Conservation (phyloP, 208 protist genomes). For the Leishmania guyanensis region DNA sequence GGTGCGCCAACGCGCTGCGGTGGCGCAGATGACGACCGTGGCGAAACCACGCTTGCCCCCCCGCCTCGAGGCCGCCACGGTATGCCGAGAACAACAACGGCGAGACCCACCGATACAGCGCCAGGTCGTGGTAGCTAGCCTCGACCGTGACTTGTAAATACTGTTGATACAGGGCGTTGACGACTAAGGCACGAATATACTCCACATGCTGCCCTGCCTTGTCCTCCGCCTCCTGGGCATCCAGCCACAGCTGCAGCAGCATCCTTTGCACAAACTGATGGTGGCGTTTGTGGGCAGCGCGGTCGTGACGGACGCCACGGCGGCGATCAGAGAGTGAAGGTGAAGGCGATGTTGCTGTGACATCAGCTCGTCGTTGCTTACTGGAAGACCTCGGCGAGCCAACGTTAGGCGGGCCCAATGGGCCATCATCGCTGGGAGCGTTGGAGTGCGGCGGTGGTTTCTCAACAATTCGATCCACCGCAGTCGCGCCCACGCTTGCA, state of each 20-base stretch:
- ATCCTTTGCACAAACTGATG: not conserved
- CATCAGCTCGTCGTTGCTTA: not conserved
- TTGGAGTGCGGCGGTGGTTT: not conserved
- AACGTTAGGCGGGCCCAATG: too few relatives aligned
- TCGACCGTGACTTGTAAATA: conserved; percentile 55
- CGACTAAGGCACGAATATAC: conserved; percentile 37
- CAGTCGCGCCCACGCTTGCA: not conserved
- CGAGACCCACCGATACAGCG: conserved; percentile 52
- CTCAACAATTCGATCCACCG: not conserved
- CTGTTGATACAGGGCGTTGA: conserved; percentile 57
- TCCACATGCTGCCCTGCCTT: conserved; percentile 51
- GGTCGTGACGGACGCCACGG: not conserved
- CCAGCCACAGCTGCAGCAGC: conserved; percentile 26
- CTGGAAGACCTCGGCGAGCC: not conserved
- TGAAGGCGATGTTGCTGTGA: not conserved
- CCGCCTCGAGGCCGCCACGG: not conserved
- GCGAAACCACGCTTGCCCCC: not conserved
- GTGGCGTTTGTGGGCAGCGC: not conserved
- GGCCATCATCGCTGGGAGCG: not conserved
- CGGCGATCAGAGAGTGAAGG: not conserved
- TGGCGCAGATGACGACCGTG: not conserved
- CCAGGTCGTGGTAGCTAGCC: conserved; percentile 42
- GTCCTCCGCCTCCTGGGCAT: conserved; percentile 41
- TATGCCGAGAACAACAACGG: conserved; percentile 6
- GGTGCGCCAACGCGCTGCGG: not conserved